phyloP scores from a whole-genome alignment of 192 early-diverging fungal species.

The Funneliformis mosseae region DNA sequence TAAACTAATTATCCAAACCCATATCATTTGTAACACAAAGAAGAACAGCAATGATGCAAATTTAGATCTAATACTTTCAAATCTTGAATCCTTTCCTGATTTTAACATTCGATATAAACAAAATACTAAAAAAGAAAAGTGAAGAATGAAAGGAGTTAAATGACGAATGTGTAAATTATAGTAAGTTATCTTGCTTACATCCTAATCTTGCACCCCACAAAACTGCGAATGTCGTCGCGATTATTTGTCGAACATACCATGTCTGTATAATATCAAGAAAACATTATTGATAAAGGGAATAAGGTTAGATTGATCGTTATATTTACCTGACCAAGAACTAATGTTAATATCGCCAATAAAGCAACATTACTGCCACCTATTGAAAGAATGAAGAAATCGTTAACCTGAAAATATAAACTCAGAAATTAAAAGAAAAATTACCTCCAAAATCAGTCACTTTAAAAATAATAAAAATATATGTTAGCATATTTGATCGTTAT shows the following conservation, averaged over 20 bases:
- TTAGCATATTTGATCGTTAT: background rate
- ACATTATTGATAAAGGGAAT: background rate
- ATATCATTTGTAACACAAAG: conserved; percentile 33
- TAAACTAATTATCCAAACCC: conserved; percentile 34
- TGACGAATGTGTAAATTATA: background rate
- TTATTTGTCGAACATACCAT: conserved; percentile 30
- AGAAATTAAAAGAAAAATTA: background rate
- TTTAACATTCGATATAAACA: conserved; percentile 31
- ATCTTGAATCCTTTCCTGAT: conserved; percentile 31
- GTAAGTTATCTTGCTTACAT: background rate
- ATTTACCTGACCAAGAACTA: conserved; percentile 27
- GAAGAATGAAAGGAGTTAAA: background rate
- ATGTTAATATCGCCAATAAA: conserved; percentile 25
- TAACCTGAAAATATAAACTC: background rate
- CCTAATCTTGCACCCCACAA: conserved; percentile 25
- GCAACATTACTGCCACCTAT: conserved; percentile 30
- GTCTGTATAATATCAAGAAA: background rate
- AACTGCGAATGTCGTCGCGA: conserved; percentile 13
- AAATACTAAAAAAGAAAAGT: conserved; percentile 9
- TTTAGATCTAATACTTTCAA: conserved; percentile 23
- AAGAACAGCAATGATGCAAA: conserved; percentile 17
- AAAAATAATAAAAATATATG: background rate
- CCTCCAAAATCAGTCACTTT: conserved; percentile 36
- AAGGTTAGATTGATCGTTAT: background rate
- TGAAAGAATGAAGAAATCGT: background rate